Evolutionary conservation across 2,329 filamentous ascomycete species (phyloP).

Genomic region (Colletotrichum australisinense): DNA sequence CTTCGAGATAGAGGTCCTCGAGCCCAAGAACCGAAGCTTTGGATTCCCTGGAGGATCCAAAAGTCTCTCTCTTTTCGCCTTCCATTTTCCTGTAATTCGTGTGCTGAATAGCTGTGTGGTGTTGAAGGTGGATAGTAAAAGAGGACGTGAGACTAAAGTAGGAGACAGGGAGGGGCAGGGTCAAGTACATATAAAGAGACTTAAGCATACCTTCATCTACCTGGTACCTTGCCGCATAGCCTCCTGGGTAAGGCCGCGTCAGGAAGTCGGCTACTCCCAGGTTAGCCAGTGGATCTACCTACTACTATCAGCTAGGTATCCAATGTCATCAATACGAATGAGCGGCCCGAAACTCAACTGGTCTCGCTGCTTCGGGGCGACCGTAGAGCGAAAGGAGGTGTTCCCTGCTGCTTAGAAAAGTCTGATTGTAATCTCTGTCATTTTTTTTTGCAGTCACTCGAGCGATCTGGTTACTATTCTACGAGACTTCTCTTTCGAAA

Average conservation of each 20-base stretch:
- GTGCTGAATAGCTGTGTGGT: neutral
- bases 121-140: neutral
- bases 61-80: constrained; percentile 4
- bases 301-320: neutral
- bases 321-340: constrained; percentile 5
- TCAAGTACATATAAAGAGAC: neutral
- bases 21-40: constrained; percentile 16
- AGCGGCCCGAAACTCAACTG: neutral
- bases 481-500: neutral
- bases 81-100: neutral
- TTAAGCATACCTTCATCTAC: constrained; percentile 9
- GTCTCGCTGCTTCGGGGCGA: neutral
- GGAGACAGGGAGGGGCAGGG: neutral
- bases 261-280: constrained; percentile 1
- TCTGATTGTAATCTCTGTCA: too few species aligned
- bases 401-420: neutral
- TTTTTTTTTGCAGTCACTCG: too few species aligned
- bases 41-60: neutral
- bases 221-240: neutral
- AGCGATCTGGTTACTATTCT: neutral
- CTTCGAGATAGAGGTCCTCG: constrained; percentile 21
- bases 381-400: neutral
- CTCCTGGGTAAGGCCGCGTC: neutral
- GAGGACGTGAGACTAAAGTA: neutral
- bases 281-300: neutral